Percentiles rank a stretch among this genome's conserved stretches.
These are phyloP conservation scores for Umbellularia californica DNA, from an alignment of 164 flowering plant species.

Conservation along the genomic window DNA sequence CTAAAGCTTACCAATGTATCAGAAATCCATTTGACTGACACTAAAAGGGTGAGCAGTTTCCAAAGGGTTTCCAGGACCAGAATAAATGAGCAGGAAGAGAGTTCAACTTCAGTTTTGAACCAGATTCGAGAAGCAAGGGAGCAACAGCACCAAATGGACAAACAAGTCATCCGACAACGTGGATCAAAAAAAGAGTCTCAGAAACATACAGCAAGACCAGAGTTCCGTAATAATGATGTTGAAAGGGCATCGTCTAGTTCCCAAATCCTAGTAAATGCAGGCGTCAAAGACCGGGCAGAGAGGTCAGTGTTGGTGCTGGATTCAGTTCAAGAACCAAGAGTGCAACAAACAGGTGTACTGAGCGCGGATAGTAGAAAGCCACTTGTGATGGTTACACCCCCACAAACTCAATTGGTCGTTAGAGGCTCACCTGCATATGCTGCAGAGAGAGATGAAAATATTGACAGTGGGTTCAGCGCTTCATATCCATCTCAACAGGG, in stretches of 20 bases:
- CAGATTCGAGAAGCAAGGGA: conserved; percentile 25
- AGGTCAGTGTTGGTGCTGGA: conserved; percentile 3
- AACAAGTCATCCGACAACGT: conserved; percentile 11
- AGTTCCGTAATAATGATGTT: conserved; percentile 13
- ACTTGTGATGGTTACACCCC: conserved; percentile 32
- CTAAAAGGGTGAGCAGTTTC: conserved; percentile 24
- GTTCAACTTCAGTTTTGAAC: conserved; percentile 13
- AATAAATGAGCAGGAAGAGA: conserved; percentile 29
- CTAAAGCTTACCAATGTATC: conserved; percentile 19
- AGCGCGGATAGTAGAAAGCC: conserved; percentile 22
- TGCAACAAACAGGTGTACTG: conserved; percentile 14
- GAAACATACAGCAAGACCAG: conserved; percentile 22
- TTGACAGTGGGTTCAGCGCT: conserved; percentile 23
- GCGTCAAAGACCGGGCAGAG: background rate
- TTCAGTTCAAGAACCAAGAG: conserved; percentile 20
- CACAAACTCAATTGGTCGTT: conserved; percentile 30
- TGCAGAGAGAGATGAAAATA: conserved; percentile 22
- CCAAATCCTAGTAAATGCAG: conserved; percentile 17
- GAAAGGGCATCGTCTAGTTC: conserved; percentile 29
- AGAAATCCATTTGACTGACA: conserved; percentile 22
- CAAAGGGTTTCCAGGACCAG: conserved; percentile 27
- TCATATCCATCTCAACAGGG: conserved; percentile 16
- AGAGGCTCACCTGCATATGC: conserved; percentile 26
- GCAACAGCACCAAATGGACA: conserved; percentile 21
- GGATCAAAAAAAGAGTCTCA: conserved; percentile 25